Evolutionary conservation across 2,329 filamentous ascomycete genomes (phyloP), one percentile per base, ranked within the genome.

Genomic region (Apiospora marii): DNA sequence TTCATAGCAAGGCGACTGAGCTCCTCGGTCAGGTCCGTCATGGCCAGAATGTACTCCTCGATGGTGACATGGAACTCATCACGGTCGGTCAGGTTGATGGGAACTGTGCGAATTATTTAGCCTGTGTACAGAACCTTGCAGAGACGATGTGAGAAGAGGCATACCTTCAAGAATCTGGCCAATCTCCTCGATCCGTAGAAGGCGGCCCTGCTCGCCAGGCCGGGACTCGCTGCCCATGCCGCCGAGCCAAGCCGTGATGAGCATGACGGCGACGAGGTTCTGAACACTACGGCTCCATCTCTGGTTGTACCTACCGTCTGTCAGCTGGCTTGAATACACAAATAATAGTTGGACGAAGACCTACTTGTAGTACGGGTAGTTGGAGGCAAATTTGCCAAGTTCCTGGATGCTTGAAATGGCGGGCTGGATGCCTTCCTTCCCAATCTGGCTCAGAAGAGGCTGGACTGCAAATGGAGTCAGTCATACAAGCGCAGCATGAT

Each of bases 41-140:
- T 87, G 19, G 94, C 92, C 73, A 97, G 92, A 34, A 99, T 91
- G 83, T 99, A 99, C 84, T 99, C 96, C 84, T 99, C 96, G 78
- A 98, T 96, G 61, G 95, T 97, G 78, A 99, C 87, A 82, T 99
- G 96, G 88, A 99, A 99, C 69, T 91, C 90, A 81, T 98, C 96
- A 74, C 89, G 87, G 79, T 96, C 93, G 83, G 97, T 97, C 79
- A 98, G 88, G 81, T 98, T 98, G 75, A 96, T 92, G 16, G 95
- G 95, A 14, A 98, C 95, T 95, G 75, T 68, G 64, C 43, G 46
- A 67, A 71, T 24, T 77, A 70, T 74, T 72, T 41, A 74, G 69
- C 10, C 48, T 12, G 19, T 34, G n/a, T 68, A 68, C 1, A 24
- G 12, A 27, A 12, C 44, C 8, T n/a, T 51, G 64, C n/a, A 53